These are phyloP conservation scores for Boletus coccyginus DNA, from an alignment of 768 basidiomycete species.

Conservation along the genomic window DNA sequence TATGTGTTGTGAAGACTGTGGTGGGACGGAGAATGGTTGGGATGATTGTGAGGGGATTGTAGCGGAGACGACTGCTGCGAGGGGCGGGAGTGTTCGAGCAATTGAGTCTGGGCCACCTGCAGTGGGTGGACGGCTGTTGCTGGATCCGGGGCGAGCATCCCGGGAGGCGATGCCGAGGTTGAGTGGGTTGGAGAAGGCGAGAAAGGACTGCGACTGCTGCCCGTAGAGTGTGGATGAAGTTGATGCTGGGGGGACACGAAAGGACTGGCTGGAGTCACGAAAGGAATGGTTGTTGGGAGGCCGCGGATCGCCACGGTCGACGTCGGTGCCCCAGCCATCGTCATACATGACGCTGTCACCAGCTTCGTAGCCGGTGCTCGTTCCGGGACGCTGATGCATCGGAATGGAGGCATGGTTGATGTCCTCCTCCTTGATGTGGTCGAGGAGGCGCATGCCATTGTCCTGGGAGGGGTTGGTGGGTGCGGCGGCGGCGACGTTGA, in stretches of 20 bases:
- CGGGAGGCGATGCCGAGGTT: constrained; percentile 42
- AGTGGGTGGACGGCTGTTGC: constrained; percentile 52
- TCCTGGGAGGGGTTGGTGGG: constrained; percentile 16
- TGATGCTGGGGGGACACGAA: constrained; percentile 59
- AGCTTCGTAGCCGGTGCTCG: constrained; percentile 70
- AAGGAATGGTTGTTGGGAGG: constrained; percentile 60
- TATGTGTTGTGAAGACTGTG: constrained; percentile 46
- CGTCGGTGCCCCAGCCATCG: constrained; percentile 37
- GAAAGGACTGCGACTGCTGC: constrained; percentile 67
- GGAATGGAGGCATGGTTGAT: constrained; percentile 23
- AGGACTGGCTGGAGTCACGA: constrained; percentile 80
- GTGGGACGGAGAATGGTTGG: constrained; percentile 38
- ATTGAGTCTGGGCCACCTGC: constrained; percentile 43
- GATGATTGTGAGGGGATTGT: constrained; percentile 50
- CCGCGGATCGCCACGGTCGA: constrained; percentile 38
- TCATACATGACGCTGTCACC: constrained; percentile 30
- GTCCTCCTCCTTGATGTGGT: constrained; percentile 45
- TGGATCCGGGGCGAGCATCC: constrained; percentile 46
- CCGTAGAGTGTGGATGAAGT: constrained; percentile 38
- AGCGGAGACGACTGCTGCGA: constrained; percentile 75
- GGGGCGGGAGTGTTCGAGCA: constrained; percentile 63
- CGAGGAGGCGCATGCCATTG: constrained; percentile 17
- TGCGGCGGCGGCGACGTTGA: constrained; percentile 2
- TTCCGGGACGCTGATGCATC: constrained; percentile 61
- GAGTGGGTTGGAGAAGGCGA: constrained; percentile 50